Evolutionary conservation across 2,329 filamentous ascomycete genomes (phyloP).

Genomic region (Epichloe brachyelytri): DNA sequence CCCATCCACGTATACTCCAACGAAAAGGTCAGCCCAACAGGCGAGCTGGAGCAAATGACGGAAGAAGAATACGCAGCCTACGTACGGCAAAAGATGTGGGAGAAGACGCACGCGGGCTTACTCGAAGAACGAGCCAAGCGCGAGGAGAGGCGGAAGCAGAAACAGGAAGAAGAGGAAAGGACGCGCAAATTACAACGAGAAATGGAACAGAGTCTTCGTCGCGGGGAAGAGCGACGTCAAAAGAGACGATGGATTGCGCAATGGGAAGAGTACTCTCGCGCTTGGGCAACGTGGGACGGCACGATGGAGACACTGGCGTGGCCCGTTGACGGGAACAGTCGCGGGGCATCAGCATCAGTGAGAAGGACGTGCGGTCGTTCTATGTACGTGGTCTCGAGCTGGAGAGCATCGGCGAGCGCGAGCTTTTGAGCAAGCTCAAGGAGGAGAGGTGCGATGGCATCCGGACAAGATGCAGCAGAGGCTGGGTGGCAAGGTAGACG

Average conservation of each 20-base stretch:
- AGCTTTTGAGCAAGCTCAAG: conserved; percentile 48
- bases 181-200: conserved; percentile 42
- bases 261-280: conserved; percentile 51
- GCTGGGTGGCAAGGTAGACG: conserved; percentile 60
- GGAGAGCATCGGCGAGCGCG: conserved; percentile 30
- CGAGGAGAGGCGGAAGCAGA: conserved; percentile 38
- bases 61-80: conserved; percentile 86
- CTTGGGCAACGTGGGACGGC: conserved; percentile 48
- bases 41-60: conserved; percentile 67
- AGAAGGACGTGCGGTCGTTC: conserved; percentile 54
- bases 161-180: conserved; percentile 36
- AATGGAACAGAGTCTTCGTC: conserved; percentile 55
- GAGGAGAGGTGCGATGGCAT: conserved; percentile 89
- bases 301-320: conserved; percentile 42
- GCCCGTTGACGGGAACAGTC: conserved; percentile 53
- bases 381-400: conserved; percentile 39
- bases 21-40: conserved; percentile 28
- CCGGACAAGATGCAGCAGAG: conserved; percentile 95
- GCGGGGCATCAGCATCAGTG: conserved; percentile 31
- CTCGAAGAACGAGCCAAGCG: conserved; percentile 59
- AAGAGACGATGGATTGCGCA: conserved; percentile 40
- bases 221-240: conserved; percentile 50
- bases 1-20: conserved; percentile 71
- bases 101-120: conserved; percentile 77
- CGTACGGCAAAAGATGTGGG: conserved; percentile 87